Percentiles rank a stretch among this genome's conserved stretches.
These are phyloP conservation scores for Cladophialophora chaetospira DNA, from an alignment of 2,329 filamentous ascomycete genomes.

Conservation along the genomic window DNA sequence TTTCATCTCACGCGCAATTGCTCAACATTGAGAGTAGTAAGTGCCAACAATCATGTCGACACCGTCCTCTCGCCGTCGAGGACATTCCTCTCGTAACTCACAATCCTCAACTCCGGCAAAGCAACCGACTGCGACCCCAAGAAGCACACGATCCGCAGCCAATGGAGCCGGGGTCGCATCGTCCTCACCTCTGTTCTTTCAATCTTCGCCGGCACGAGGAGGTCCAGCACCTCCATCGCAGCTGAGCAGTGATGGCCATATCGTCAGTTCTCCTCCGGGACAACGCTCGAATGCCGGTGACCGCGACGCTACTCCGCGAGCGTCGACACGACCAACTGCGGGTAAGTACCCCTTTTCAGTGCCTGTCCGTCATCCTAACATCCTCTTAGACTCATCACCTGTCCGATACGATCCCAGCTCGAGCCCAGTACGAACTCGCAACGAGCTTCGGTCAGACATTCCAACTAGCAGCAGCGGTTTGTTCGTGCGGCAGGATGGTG, in stretches of 20 bases:
- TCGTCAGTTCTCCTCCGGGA: slow-evolving; percentile 52
- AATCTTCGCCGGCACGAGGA: slow-evolving; percentile 58
- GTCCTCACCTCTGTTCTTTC: slow-evolving; percentile 82
- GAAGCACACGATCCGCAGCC: slow-evolving; percentile 39
- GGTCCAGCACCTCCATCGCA: slow-evolving; percentile 43
- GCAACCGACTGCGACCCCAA: slow-evolving; percentile 37
- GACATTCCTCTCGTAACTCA: slow-evolving; percentile 44
- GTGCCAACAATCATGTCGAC: slow-evolving; percentile 36
- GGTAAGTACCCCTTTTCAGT: slow-evolving; percentile 37
- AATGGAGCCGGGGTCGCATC: slow-evolving; percentile 51
- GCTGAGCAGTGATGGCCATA: slow-evolving; percentile 39
- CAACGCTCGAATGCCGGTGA: slow-evolving; percentile 44
- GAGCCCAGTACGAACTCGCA: slow-evolving; percentile 68
- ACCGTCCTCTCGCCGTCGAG: slow-evolving; percentile 46
- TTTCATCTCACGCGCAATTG: background rate
- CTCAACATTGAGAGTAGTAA: background rate
- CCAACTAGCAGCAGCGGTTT: slow-evolving; percentile 83
- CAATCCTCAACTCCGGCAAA: slow-evolving; percentile 43
- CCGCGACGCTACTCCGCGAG: slow-evolving; percentile 47
- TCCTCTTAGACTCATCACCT: slow-evolving; percentile 78
- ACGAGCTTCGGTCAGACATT: slow-evolving; percentile 65
- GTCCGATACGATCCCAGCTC: slow-evolving; percentile 90
- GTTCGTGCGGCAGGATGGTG: slow-evolving; percentile 71
- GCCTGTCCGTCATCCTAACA: slow-evolving; percentile 26
- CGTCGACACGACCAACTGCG: slow-evolving; percentile 40